Percentiles rank a stretch among this genome's conserved stretches.
These are phyloP conservation scores for Moricandia arvensis DNA, from an alignment of 345 rosid genomes.

Conservation along the genomic window DNA sequence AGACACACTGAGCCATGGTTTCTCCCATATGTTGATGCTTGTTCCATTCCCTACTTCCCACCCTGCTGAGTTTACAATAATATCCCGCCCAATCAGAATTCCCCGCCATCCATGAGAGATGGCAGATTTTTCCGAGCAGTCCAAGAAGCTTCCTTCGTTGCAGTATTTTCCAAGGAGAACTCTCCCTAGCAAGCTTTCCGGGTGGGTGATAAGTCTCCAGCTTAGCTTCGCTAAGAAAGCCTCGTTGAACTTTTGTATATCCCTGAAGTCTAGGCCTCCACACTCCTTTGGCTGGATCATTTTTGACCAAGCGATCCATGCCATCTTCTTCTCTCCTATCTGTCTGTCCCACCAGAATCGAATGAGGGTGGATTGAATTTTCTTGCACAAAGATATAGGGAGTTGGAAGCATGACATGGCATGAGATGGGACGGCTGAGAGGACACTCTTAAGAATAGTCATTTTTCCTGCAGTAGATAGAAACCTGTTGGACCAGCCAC, in stretches of 20 bases:
- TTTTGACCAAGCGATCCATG: background rate
- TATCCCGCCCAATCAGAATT: background rate
- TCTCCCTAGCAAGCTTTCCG: too few species aligned
- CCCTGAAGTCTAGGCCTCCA: background rate
- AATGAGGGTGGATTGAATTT: background rate
- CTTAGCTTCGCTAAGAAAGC: too few species aligned
- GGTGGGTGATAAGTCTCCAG: too few species aligned
- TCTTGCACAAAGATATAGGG: background rate
- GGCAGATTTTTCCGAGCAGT: background rate
- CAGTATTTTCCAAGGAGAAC: too few species aligned
- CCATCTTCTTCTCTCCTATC: background rate
- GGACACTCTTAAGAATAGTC: too few species aligned
- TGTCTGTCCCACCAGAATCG: background rate
- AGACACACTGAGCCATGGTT: background rate
- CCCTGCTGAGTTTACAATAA: background rate
- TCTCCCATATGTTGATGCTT: background rate
- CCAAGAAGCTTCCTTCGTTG: background rate
- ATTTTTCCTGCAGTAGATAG: too few species aligned
- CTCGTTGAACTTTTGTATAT: background rate
- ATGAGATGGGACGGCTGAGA: too few species aligned
- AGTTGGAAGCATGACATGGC: background rate
- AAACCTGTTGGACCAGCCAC: too few species aligned
- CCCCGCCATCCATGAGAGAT: background rate
- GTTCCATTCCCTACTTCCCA: background rate
- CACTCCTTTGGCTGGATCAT: background rate